Base-by-base conservation (phyloP, 2,329 filamentous ascomycete genomes). In the Alternaria dauci region DNA sequence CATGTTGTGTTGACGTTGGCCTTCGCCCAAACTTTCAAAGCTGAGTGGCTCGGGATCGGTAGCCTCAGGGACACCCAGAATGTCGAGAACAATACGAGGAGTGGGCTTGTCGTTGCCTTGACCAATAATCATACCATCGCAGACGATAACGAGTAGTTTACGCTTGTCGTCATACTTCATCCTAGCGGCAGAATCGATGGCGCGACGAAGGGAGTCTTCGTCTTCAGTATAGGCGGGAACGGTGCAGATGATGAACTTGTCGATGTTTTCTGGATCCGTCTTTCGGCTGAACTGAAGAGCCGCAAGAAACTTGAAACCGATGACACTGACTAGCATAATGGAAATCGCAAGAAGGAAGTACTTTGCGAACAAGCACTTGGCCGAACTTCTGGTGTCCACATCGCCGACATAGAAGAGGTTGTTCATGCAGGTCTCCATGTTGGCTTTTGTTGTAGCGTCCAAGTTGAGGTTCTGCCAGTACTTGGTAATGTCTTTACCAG, bases 141-240 rank as follows among this genome's bases (percentile, higher is more conserved):
- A 99, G 66, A 99, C 85, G 63, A 99, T 86, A 67, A 97, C 88
- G 26, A 99, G 84, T 12, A 99, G 86, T 83, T 99, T 99, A 74
- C 95, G 92, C 83, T 99, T 99, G 77, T 99, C 94, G 73, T 99
- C 95, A 76, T 99, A 99, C 68, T 89, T 89, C 93, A 97, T 97
- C 62, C 93, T 87, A 28, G 95, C 94, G 60, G 93, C 91, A 0
- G 95, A 99, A 78, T 99, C 95, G 71, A 99, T 97, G 60, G 95
- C 95, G 84, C 94, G 94, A 56, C 95, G 93, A 26, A 99, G 85
- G 36, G 94, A 98, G 0, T 99, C 96, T 78, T 99, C 96, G 76
- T 98, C 95, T 83, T 99, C 95, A 0, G 95, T 99, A 74, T 99
- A 99, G 1, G 93, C 95, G 0, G 95, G 95, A 61, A 99, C 94